Conservation (phyloP, 129 eudicot genomes). For the Scalesia atractyloides region DNA sequence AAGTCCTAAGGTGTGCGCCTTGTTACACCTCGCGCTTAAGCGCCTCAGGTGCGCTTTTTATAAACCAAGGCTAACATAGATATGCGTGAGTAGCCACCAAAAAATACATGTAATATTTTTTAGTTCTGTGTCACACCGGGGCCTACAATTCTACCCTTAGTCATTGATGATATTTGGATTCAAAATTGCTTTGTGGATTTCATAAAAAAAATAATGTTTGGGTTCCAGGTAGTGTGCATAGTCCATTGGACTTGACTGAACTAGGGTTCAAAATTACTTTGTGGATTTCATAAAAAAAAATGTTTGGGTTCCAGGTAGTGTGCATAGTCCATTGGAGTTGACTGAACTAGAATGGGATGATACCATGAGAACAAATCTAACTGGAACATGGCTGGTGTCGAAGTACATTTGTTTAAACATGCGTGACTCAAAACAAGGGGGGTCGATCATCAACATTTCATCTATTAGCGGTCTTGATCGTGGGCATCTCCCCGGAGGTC, state of each 20-base stretch:
- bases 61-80: no score
- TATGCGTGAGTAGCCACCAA: no score
- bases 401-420: slow-evolving; percentile 62
- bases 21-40: no score
- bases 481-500: slow-evolving; percentile 66
- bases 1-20: no score
- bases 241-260: slow-evolving; percentile 62
- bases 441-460: slow-evolving; percentile 69
- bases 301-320: slow-evolving; percentile 42
- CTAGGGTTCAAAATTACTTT: slow-evolving; percentile 26
- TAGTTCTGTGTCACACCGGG: no score
- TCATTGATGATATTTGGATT: no score
- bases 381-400: slow-evolving; percentile 53
- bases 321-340: slow-evolving; percentile 57
- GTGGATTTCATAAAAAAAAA: no score
- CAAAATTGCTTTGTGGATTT: no score
- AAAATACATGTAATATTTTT: no score
- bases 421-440: slow-evolving; percentile 68
- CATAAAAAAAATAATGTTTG: background rate
- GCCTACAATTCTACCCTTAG: no score
- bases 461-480: slow-evolving; percentile 80
- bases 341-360: slow-evolving; percentile 70
- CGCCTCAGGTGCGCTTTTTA: no score
- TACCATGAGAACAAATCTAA: slow-evolving; percentile 54
- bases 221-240: slow-evolving; percentile 51